Base-by-base conservation (phyloP, 352 stramenopile genomes). In the Aphanomyces euteiches region DNA sequence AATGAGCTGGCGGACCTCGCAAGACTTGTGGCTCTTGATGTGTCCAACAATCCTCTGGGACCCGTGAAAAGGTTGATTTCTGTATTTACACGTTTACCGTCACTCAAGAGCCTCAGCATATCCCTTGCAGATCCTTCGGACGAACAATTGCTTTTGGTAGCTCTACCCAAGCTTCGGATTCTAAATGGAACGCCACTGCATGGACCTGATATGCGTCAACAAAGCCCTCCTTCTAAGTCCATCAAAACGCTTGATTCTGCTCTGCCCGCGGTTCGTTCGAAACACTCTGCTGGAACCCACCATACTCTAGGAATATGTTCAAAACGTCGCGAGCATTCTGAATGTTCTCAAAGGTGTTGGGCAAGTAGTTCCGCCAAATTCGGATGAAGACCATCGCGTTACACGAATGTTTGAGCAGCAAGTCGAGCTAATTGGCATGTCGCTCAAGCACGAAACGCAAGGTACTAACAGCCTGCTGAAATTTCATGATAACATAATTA, bases 71-170 rank as follows among this genome's bases (percentile, higher is more conserved):
- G 78, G 4, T 68, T 92, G 5, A 75, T 74, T 5, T 74, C 81
- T 5, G 77, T 78, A 13, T 60, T 90, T n/a, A 65, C 77, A 19
- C 39, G 61, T 3, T 89, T 84, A 54, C 48, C 69, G n/a, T 79
- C 75, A 2, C 67, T 92, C 28, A 88, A 88, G 47, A 89, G 80
- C 41, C 75, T 92, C 19, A 84, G 78, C 58, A 59, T 90, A 48
- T 78, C 80, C 12, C 72, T 92, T 8, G 77, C 67, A 34, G 83
- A 68, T 38, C 59, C 76, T 38, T 75, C 77, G 5, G 76, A 88
- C 8, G 82, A 92, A 50, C 78, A 80, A 34, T 58, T 89, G 17
- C 53, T 92, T 7, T 72, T 80, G 6, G 72, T 78, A 43, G 85
- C 88, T 77, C 74, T 92, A 4, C 82, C 84, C 0, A 71, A 72